Evolutionary conservation across 768 basidiomycete species (phyloP).

Genomic region (Lepiota brunneoincarnata): DNA sequence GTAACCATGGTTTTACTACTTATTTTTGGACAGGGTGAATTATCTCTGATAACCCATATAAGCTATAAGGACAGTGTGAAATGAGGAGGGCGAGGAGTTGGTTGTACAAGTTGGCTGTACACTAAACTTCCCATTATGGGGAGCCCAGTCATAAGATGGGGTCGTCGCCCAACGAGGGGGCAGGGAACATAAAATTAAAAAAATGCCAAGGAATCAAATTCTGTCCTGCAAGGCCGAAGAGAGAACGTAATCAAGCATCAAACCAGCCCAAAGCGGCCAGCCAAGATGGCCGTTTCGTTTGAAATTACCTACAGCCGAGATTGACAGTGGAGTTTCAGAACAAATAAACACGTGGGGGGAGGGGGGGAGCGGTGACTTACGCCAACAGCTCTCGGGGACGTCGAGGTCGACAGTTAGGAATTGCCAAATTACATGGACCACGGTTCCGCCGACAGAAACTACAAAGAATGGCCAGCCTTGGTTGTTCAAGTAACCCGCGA

Average conservation of each 20-base stretch:
- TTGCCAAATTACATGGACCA: slow-evolving; percentile 46
- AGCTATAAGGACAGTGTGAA: too few species aligned
- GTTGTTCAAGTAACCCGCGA: slow-evolving; percentile 50
- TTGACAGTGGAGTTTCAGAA: background rate
- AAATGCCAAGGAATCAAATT: background rate
- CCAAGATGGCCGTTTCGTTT: slow-evolving; percentile 45
- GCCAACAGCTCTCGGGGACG: slow-evolving; percentile 44
- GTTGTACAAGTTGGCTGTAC: too few species aligned
- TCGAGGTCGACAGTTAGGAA: slow-evolving; percentile 40
- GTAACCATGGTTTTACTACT: too few species aligned
- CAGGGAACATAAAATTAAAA: too few species aligned
- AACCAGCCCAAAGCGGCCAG: slow-evolving; percentile 44
- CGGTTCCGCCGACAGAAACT: slow-evolving; percentile 43
- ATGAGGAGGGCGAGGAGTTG: too few species aligned
- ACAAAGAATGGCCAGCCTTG: slow-evolving; percentile 49
- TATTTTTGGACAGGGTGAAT: too few species aligned
- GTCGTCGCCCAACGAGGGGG: too few species aligned
- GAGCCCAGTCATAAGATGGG: too few species aligned
- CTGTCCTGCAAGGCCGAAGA: background rate
- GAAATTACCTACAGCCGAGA: slow-evolving; percentile 35
- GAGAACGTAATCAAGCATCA: slow-evolving; percentile 35
- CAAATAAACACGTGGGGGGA: background rate
- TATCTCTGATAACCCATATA: too few species aligned
- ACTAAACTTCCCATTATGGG: too few species aligned
- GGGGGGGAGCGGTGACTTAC: slow-evolving; percentile 31